Base-by-base conservation (phyloP, 2,329 filamentous ascomycete genomes). In the Ramularia endophylla region DNA sequence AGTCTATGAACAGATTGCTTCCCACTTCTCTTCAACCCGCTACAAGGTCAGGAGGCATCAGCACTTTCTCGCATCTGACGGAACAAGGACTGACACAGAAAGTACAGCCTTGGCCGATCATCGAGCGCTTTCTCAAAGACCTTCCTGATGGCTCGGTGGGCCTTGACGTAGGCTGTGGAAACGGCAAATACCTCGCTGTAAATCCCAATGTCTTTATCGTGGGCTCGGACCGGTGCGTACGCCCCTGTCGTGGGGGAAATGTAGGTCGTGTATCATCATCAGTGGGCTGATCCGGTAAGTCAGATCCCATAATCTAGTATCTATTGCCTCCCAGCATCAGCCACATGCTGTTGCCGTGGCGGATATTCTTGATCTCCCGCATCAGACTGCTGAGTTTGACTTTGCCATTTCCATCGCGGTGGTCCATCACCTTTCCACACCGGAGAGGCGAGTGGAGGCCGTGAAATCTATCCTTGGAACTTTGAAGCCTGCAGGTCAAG, bases 351-450 rank as follows among this genome's bases (percentile, higher is more conserved):
- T 83, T 13, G 64, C 87, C 22, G 80, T 95, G 29, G 89, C 89
- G 27, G 90, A 97, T 63, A 83, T 81, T 36, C 74, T 97, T 7
- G 73, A 74, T n/a, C 74, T 95, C 15, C 92, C 92, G 3, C 90
- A 95, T 63, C 84, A 78, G 8, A 44, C 54, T 6, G 45, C 61
- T 51, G 48, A 70, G 56, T 85, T 85, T 60, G 90, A 97, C 65
- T 97, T 97, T 62, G 88, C 80, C 43, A 92, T 97, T 52, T 92
- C 84, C 57, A 89, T 98, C 57, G 92, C 92, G 35, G 92, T 97
- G 8, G 73, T 97, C 22, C 92, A 97, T 67, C 92, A 98, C 68
- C 72, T 97, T 38, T 94, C 87, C 11, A 95, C 89, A 5, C 71
- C 73, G 8, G 74, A 73, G 36, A 75, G 92, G 42, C 77, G 92